Percentiles rank a stretch among this genome's conserved stretches.
Conservation (phyloP, 2,329 filamentous ascomycete species). For the Fusarium drepaniforme region DNA sequence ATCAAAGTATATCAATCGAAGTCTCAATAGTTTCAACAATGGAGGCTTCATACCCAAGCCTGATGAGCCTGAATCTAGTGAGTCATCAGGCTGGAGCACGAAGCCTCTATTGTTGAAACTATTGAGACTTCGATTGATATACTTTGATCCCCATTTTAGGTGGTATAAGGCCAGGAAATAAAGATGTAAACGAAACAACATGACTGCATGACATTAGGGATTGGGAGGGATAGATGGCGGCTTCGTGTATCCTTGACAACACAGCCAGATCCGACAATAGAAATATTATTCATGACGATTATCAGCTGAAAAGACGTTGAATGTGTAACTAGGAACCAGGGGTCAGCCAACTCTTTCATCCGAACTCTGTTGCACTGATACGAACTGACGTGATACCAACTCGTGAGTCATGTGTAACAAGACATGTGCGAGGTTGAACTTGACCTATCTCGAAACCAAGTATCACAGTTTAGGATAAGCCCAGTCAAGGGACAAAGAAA, state of each 20-base stretch:
- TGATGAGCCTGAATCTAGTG: not conserved
- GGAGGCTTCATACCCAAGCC: not conserved
- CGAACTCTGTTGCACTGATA: not conserved
- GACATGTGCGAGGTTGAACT: not conserved
- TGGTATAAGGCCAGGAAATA: not conserved
- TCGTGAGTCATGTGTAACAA: not conserved
- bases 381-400: not conserved
- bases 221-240: not conserved
- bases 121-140: not conserved
- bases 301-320: not conserved
- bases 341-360: not conserved
- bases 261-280: not conserved
- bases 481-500: constrained; percentile 6
- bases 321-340: not conserved
- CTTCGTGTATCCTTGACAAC: not conserved
- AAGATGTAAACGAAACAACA: constrained; percentile 6
- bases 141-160: not conserved
- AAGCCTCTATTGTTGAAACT: not conserved
- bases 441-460: not conserved
- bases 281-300: not conserved
- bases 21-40: not conserved
- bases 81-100: not conserved
- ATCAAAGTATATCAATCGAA: not conserved
- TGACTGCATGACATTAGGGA: not conserved
- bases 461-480: not conserved